phyloP scores from a whole-genome alignment of 352 stramenopile genomes.

The Phytophthora quininea region DNA sequence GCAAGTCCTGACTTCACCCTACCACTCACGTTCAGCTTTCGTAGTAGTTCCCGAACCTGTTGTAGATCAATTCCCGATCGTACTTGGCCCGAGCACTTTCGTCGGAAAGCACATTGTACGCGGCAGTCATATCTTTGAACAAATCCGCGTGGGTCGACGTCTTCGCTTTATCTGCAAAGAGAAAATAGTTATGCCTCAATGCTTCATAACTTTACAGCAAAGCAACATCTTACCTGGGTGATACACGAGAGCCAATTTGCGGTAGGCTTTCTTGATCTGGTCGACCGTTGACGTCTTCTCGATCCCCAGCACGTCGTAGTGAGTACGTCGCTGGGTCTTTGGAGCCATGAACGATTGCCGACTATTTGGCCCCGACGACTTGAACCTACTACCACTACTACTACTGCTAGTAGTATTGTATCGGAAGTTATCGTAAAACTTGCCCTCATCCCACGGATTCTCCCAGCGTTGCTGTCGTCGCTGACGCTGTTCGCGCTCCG shows the following conservation, averaged over 20 bases:
- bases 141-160: constrained; percentile 59
- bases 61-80: constrained; percentile 72
- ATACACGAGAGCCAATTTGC: constrained; percentile 86
- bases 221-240: constrained; percentile 69
- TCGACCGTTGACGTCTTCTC: constrained; percentile 53
- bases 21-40: constrained; percentile 27
- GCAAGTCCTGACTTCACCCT: constrained; percentile 2
- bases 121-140: constrained; percentile 89
- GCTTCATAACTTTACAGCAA: not conserved
- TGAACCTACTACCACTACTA: constrained; percentile 21
- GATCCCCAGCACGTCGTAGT: constrained; percentile 87
- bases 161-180: constrained; percentile 73
- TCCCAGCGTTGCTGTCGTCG: constrained; percentile 33
- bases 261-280: constrained; percentile 91
- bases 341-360: constrained; percentile 41
- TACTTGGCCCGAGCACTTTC: constrained; percentile 59
- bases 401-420: constrained; percentile 21
- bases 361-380: constrained; percentile 21
- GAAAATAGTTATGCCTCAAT: constrained; percentile 8
- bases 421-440: constrained; percentile 59
- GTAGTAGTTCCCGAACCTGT: constrained; percentile 61
- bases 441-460: constrained; percentile 56
- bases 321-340: constrained; percentile 48
- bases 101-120: constrained; percentile 86
- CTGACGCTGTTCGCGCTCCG: constrained; percentile 52